Evolutionary conservation across 2,329 filamentous ascomycete species (phyloP), one percentile per base, ranked within the genome.

Genomic region (Akanthomyces lecanii): DNA sequence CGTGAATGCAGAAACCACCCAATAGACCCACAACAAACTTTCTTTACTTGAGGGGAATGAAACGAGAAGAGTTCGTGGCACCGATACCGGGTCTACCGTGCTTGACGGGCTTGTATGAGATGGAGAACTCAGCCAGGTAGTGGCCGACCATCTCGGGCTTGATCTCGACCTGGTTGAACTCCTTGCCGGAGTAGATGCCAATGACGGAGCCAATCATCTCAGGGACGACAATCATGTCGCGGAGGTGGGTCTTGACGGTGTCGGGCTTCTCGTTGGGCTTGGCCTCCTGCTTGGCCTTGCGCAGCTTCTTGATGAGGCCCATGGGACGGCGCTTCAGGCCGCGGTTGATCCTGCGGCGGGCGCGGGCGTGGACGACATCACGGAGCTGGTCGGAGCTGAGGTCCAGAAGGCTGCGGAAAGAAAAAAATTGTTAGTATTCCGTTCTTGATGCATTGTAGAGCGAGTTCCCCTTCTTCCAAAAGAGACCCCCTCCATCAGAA

Each of bases 91-190:
- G 95, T 82, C 95, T 87, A 89, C 95, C 95, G 90, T 99, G 95
- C 91, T 98, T 99, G 89, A 99, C 95, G 77, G 95, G 95, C 85
- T 93, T 93, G 91, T 99, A 99, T 85, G 94, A 95, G 85, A 99
- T 99, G 72, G 93, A 97, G 88, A 99, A 99, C 85, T 99, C 95
- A 77, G 86, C 95, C 72, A 99, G 87, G 87, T 97, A 97, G 87
- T 98, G 94, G 80, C 95, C 95, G 82, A 99, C 95, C 95, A 99
- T 99, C 88, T 99, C 95, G 75, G 95, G 95, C 89, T 97, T 97
- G 85, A 99, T 95, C 84, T 99, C 95, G 75, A 99, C 93, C 88
- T 97, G 94, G 90, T 99, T 99, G 91, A 99, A 99, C 84, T 98
- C 93, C 90, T 99, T 99, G 79, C 95, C 95, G 72, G 92, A 97